Evolutionary conservation across 192 early-diverging fungal genomes (phyloP).

Genomic region (Entomortierella chlamydospora): DNA sequence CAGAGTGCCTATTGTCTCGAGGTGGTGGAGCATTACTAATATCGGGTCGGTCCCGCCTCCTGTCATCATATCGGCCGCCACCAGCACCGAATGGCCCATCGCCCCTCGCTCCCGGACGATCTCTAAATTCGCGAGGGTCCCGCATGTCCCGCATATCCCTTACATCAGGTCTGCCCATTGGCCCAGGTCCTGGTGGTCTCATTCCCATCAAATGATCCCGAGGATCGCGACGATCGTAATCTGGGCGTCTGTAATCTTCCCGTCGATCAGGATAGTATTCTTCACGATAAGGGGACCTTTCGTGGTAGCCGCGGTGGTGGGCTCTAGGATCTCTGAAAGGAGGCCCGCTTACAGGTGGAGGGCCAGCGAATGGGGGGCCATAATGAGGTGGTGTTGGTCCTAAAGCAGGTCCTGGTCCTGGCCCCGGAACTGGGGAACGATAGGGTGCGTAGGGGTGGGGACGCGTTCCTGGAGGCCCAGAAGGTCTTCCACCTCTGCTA

Average conservation of each 20-base stretch:
- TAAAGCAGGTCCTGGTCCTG: background rate
- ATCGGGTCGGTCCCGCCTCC: conserved; percentile 45
- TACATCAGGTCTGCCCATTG: conserved; percentile 29
- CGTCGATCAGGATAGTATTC: conserved; percentile 60
- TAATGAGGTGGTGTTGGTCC: conserved; percentile 24
- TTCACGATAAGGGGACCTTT: conserved; percentile 52
- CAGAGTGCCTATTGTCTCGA: conserved; percentile 45
- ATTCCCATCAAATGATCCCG: conserved; percentile 25
- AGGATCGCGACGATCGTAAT: conserved; percentile 54
- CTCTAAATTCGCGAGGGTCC: conserved; percentile 37
- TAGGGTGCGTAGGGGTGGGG: conserved; percentile 32
- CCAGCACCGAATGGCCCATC: conserved; percentile 36
- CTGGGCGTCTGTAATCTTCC: conserved; percentile 53
- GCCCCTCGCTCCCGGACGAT: conserved; percentile 41
- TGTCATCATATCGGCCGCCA: conserved; percentile 42
- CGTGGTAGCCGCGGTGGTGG: conserved; percentile 55
- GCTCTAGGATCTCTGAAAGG: conserved; percentile 39
- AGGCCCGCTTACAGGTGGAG: conserved; percentile 35
- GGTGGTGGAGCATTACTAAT: conserved; percentile 30
- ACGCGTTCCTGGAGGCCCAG: conserved; percentile 33
- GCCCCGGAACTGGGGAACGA: conserved; percentile 10
- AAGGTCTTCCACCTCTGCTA: conserved; percentile 16
- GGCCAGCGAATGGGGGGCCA: conserved; percentile 46
- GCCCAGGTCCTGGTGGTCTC: conserved; percentile 27
- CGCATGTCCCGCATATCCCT: conserved; percentile 39